phyloP scores from a whole-genome alignment of 176 grass and related monocot genomes.

The Triticum timopheevii region DNA sequence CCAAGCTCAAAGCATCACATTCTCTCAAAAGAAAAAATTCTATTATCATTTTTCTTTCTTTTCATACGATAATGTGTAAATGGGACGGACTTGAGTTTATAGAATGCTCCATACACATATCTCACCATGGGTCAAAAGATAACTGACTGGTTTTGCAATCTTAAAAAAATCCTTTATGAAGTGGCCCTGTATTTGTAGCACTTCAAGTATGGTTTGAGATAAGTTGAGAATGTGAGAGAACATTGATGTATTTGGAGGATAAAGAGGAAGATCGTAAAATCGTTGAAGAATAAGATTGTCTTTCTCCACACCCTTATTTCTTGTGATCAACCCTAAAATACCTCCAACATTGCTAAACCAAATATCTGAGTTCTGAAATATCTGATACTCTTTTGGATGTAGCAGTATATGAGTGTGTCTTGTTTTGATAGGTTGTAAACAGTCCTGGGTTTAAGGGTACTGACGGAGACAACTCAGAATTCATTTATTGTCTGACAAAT shows the following conservation, averaged over 20 bases:
- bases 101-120: not conserved
- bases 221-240: not conserved
- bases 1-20: not conserved
- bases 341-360: not conserved
- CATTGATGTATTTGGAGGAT: not conserved
- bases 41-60: not conserved
- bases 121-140: not conserved
- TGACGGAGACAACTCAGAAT: not conserved
- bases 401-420: not conserved
- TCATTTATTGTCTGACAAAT: not conserved
- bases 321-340: not conserved
- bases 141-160: not conserved
- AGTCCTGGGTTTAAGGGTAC: not conserved
- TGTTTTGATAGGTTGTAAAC: not conserved
- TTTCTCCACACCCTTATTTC: not conserved
- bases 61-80: not conserved
- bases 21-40: not conserved
- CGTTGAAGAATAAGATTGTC: not conserved
- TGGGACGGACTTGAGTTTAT: not conserved
- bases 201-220: not conserved
- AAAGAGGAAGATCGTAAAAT: not conserved
- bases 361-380: not conserved
- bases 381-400: not conserved
- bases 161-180: not conserved
- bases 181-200: not conserved